Conservation (phyloP, 139 green algal species). For the Coelastrella sp. region DNA sequence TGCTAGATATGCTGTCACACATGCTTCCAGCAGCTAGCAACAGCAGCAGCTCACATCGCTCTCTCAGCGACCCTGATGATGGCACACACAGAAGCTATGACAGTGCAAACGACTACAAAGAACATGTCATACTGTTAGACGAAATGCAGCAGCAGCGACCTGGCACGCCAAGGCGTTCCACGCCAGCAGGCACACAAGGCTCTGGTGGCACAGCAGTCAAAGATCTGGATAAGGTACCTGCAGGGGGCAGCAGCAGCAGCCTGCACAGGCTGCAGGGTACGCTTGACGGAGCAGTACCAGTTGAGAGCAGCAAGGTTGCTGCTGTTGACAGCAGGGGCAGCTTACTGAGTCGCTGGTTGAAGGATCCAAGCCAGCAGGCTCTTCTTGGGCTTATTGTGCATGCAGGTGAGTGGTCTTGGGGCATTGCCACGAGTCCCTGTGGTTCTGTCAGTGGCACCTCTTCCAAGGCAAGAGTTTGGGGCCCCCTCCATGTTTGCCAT, state of each 20-base stretch:
- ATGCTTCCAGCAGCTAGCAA: background rate
- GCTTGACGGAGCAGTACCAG: background rate
- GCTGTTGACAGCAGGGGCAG: background rate
- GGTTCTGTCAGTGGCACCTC: too few relatives aligned
- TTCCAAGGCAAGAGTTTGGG: too few relatives aligned
- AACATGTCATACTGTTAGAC: background rate
- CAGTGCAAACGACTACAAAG: background rate
- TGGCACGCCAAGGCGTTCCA: background rate
- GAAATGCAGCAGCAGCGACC: background rate
- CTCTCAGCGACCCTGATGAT: background rate
- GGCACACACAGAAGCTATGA: background rate
- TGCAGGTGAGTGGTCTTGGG: background rate
- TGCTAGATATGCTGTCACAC: conserved; percentile 20
- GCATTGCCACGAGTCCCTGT: too few relatives aligned
- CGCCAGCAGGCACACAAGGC: background rate
- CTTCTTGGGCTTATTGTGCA: conserved; percentile 20
- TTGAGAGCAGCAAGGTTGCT: background rate
- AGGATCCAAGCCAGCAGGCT: conserved; percentile 21
- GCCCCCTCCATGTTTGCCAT: too few relatives aligned
- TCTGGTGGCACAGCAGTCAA: background rate
- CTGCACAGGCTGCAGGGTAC: background rate
- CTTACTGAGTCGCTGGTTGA: background rate
- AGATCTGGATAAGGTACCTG: background rate
- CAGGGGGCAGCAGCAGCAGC: background rate
- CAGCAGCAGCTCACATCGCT: background rate